Percentiles rank a stretch among this genome's conserved stretches.
Evolutionary conservation across 23 red algal genomes (phyloP).

Genomic region (Cyanidiococcus yangmingshanensis): DNA sequence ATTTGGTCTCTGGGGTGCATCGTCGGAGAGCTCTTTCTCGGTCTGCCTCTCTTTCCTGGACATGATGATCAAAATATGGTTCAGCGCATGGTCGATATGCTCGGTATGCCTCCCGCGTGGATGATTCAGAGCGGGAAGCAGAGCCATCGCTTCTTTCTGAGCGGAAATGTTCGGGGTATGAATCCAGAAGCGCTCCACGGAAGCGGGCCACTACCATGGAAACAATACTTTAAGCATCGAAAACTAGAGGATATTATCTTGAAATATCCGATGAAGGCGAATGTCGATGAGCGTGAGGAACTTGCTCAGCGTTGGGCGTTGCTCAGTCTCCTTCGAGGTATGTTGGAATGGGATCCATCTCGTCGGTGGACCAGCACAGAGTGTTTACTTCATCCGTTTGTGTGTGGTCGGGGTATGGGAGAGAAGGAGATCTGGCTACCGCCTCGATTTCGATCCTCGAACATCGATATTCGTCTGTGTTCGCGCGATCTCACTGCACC

Average conservation of each 20-base stretch:
- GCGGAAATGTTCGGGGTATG: background rate
- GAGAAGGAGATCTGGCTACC: background rate
- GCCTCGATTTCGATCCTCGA: background rate
- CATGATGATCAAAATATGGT: slow-evolving; percentile 79
- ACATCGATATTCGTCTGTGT: background rate
- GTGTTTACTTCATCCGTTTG: slow-evolving; percentile 72
- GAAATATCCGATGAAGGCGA: slow-evolving; percentile 22
- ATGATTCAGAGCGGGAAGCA: slow-evolving; percentile 54
- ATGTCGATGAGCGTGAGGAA: slow-evolving; percentile 26
- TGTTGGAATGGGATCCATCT: slow-evolving; percentile 63
- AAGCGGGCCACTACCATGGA: slow-evolving; percentile 33
- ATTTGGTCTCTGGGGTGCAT: slow-evolving; percentile 98
- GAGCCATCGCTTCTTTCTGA: slow-evolving; percentile 47
- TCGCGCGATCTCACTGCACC: background rate
- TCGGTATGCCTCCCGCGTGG: slow-evolving; percentile 59
- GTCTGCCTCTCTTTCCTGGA: slow-evolving; percentile 85
- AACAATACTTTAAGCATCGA: slow-evolving; percentile 67
- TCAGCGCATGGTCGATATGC: slow-evolving; percentile 68
- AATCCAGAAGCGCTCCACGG: background rate
- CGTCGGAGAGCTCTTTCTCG: slow-evolving; percentile 79
- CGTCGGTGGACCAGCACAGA: slow-evolving; percentile 78
- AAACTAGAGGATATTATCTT: slow-evolving; percentile 62
- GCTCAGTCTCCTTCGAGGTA: slow-evolving; percentile 49
- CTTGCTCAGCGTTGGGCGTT: slow-evolving; percentile 43
- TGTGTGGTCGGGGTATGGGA: slow-evolving; percentile 15